phyloP scores from a whole-genome alignment of 2,329 filamentous ascomycete species.

The Talaromyces marneffei region DNA sequence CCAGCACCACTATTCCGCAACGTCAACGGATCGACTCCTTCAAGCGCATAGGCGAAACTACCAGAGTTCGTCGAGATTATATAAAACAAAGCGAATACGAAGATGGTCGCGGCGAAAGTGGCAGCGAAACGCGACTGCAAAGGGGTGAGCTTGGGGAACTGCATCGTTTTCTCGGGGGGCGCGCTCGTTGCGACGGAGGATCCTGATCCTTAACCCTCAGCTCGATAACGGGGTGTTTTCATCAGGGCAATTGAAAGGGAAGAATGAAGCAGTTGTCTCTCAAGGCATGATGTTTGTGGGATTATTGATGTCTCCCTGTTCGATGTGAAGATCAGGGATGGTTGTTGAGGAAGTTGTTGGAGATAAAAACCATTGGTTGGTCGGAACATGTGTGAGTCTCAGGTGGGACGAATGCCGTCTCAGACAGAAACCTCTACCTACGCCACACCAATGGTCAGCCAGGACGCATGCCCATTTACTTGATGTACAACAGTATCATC shows the following conservation, averaged over 20 bases:
- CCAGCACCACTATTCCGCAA: constrained; percentile 42
- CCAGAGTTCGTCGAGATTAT: constrained; percentile 53
- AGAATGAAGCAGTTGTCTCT: not conserved
- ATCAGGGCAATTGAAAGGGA: not conserved
- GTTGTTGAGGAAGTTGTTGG: not conserved
- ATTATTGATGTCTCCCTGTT: not conserved
- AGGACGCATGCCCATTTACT: not conserved
- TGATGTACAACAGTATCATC: not conserved
- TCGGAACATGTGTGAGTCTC: not conserved
- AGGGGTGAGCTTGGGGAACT: constrained; percentile 52
- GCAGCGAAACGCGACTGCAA: constrained; percentile 67
- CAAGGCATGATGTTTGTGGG: not conserved
- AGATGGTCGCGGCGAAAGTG: constrained; percentile 56
- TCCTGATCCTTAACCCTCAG: constrained; percentile 8
- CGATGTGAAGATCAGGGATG: not conserved
- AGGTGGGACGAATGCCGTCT: not conserved
- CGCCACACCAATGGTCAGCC: not conserved
- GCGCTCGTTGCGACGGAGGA: not conserved
- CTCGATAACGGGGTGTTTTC: not conserved
- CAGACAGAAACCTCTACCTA: not conserved
- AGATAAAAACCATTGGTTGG: not conserved
- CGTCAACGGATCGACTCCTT: constrained; percentile 30
- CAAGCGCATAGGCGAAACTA: constrained; percentile 57
- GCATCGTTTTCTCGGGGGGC: constrained; percentile 26
- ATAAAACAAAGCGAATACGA: constrained; percentile 57